A percentile compares a stretch with the other conserved stretches of the same genome.
phyloP scores from a whole-genome alignment of 345 rosid species.

The Draba incana region DNA sequence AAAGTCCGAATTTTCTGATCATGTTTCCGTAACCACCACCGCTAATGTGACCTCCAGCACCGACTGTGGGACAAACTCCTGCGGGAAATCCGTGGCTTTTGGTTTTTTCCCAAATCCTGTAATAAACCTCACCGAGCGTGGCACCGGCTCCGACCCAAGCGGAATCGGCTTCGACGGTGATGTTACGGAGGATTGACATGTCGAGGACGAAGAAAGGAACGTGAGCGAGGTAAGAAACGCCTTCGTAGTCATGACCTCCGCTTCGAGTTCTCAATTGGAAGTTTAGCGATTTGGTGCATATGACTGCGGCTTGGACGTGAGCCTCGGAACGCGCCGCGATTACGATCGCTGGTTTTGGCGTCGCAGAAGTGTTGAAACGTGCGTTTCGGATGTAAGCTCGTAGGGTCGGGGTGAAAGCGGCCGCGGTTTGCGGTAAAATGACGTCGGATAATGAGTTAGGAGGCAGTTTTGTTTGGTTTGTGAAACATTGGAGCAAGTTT shows the following conservation, averaged over 20 bases:
- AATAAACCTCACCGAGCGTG: slow-evolving; percentile 58
- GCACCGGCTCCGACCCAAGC: slow-evolving; percentile 59
- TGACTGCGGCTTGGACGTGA: slow-evolving; percentile 56
- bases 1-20: slow-evolving; percentile 57
- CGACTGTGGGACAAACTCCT: slow-evolving; percentile 64
- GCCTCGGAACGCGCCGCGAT: slow-evolving; percentile 44
- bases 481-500: slow-evolving; percentile 50
- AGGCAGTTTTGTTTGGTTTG: slow-evolving; percentile 38
- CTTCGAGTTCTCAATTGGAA: slow-evolving; percentile 50
- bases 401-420: slow-evolving; percentile 36
- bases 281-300: slow-evolving; percentile 44
- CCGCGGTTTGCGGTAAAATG: slow-evolving; percentile 39
- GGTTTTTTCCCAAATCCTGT: slow-evolving; percentile 51
- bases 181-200: slow-evolving; percentile 46
- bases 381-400: slow-evolving; percentile 48
- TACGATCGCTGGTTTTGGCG: slow-evolving; percentile 52
- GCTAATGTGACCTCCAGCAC: slow-evolving; percentile 67
- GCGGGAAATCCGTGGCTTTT: slow-evolving; percentile 59
- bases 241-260: slow-evolving; percentile 65
- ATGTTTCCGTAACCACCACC: slow-evolving; percentile 68
- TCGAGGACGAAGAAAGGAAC: slow-evolving; percentile 53
- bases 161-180: slow-evolving; percentile 38
- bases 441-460: slow-evolving; percentile 42
- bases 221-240: slow-evolving; percentile 49
- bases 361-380: slow-evolving; percentile 46